These are phyloP conservation scores for Apiospora arundinis DNA, from an alignment of 2,329 filamentous ascomycete genomes.

Conservation along the genomic window DNA sequence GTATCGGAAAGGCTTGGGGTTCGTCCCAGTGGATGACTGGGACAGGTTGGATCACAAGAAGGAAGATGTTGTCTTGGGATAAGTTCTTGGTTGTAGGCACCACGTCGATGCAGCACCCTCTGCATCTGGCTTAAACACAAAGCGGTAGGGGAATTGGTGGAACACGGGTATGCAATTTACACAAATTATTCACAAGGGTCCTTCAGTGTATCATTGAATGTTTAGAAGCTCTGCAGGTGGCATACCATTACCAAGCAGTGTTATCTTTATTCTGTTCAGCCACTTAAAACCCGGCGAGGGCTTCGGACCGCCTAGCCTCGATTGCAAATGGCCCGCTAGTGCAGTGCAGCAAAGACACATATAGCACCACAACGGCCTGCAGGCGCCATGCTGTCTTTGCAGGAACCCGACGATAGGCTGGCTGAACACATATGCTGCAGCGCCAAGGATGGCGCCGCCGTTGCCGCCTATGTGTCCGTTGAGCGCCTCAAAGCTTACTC, in stretches of 20 bases:
- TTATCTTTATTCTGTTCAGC: not conserved
- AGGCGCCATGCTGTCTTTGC: constrained; percentile 2
- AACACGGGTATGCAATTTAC: no score
- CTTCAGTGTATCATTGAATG: no score
- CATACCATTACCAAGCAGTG: not conserved
- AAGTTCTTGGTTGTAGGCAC: not conserved
- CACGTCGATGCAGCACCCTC: not conserved
- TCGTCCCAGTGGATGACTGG: not conserved
- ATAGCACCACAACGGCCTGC: not conserved
- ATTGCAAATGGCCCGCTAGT: not conserved
- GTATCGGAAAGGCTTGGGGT: not conserved
- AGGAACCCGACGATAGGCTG: constrained; percentile 4
- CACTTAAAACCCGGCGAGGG: no score
- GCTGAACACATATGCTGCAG: not conserved
- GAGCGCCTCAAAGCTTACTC: not conserved
- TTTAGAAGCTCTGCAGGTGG: no score
- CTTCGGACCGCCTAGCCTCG: not conserved
- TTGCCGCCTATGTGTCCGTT: not conserved
- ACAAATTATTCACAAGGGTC: no score
- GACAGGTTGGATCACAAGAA: not conserved
- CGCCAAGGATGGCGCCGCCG: not conserved
- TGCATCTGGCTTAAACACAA: not conserved
- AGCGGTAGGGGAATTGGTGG: no score
- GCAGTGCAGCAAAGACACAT: not conserved
- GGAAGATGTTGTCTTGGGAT: not conserved